Conservation (phyloP, 306 rosid genomes). For the Dalbergia cochinchinensis region DNA sequence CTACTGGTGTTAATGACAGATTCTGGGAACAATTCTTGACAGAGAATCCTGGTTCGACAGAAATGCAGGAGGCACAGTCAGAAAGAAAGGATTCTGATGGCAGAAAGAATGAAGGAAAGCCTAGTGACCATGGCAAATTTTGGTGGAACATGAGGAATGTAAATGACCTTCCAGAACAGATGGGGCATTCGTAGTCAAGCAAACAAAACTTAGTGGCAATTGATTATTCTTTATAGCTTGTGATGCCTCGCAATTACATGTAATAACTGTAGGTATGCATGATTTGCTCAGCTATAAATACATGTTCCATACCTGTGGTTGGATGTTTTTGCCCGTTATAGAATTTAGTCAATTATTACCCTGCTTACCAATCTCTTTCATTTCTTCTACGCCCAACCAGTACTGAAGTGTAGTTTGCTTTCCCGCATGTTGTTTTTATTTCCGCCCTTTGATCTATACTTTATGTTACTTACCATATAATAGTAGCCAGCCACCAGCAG, state of each 20-base stretch:
- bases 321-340: constrained; percentile 4
- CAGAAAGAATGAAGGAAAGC: constrained; percentile 54
- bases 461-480: constrained; percentile 6
- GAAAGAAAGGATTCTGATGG: constrained; percentile 67
- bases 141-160: constrained; percentile 76
- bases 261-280: constrained; percentile 60
- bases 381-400: constrained; percentile 17
- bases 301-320: constrained; percentile 35
- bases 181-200: constrained; percentile 74
- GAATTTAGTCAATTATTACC: constrained; percentile 11
- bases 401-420: background rate
- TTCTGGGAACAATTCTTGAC: constrained; percentile 93
- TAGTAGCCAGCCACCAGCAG: background rate
- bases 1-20: constrained; percentile 67
- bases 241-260: constrained; percentile 54
- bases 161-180: constrained; percentile 73
- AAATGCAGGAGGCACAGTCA: constrained; percentile 62
- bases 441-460: background rate
- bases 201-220: constrained; percentile 53
- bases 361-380: constrained; percentile 16
- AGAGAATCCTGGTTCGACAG: constrained; percentile 80
- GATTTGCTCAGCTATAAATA: constrained; percentile 33
- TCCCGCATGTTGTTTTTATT: constrained; percentile 9
- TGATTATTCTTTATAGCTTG: constrained; percentile 48
- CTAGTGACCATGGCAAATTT: constrained; percentile 51